Percentiles rank a stretch among this genome's conserved stretches.
These are phyloP conservation scores for Cystobasidium onofrii DNA, from an alignment of 768 basidiomycete species.

Conservation along the genomic window DNA sequence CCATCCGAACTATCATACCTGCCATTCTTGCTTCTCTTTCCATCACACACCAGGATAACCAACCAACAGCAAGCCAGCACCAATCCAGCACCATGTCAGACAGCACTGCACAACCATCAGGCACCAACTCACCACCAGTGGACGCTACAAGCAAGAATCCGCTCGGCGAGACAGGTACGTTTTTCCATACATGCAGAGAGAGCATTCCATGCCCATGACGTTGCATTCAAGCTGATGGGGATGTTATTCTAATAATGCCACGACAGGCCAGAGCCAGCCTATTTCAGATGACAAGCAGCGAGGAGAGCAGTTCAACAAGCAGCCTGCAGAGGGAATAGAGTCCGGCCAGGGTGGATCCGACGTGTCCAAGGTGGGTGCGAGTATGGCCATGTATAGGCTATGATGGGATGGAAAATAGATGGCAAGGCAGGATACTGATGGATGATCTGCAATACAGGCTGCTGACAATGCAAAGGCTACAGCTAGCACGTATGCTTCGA, in stretches of 20 bases:
- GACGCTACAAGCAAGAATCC: not conserved
- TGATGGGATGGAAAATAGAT: too few species aligned
- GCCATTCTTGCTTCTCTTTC: too few species aligned
- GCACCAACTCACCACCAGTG: not conserved
- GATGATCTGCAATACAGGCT: not conserved
- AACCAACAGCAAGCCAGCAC: too few species aligned
- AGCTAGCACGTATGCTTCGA: not conserved
- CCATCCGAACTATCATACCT: too few species aligned
- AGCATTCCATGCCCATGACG: not conserved
- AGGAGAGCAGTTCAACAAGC: slow-evolving; percentile 2
- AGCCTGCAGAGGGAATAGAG: not conserved
- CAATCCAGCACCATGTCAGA: not conserved
- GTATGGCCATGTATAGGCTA: too few species aligned
- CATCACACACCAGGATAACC: too few species aligned
- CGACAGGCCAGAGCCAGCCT: slow-evolving; percentile 11
- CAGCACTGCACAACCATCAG: not conserved
- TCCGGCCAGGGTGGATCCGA: not conserved
- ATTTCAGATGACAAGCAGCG: slow-evolving; percentile 21
- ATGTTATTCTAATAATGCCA: not conserved
- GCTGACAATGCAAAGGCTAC: not conserved
- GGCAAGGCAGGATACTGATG: not conserved
- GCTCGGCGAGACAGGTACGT: slow-evolving; percentile 2
- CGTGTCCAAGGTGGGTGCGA: not conserved
- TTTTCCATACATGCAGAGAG: too few species aligned
- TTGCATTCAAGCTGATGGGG: not conserved